Percentiles rank a stretch among this genome's conserved stretches.
Evolutionary conservation across 2,329 filamentous ascomycete genomes (phyloP).

Genomic region (Aspergillus pseudoterreus): DNA sequence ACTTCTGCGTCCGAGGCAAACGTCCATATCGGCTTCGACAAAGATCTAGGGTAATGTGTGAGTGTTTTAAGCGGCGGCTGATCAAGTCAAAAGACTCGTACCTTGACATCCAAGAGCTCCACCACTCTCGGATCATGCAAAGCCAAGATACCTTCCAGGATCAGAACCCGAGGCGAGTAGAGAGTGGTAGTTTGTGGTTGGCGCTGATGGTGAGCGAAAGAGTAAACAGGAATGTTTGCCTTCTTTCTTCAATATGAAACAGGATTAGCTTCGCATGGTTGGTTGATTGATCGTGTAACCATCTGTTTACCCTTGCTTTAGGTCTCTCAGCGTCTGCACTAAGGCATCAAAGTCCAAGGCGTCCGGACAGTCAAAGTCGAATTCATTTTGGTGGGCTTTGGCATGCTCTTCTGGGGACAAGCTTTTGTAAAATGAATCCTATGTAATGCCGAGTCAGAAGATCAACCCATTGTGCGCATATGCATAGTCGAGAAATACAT

Average conservation of each 20-base stretch:
- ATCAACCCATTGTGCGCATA: background rate
- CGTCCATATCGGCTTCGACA: slow-evolving; percentile 91
- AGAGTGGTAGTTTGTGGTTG: slow-evolving; percentile 76
- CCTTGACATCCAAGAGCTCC: slow-evolving; percentile 86
- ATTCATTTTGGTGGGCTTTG: slow-evolving; percentile 83
- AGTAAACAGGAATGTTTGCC: slow-evolving; percentile 91
- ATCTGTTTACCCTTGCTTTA: slow-evolving; percentile 76
- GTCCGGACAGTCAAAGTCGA: slow-evolving; percentile 91
- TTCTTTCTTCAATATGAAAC: slow-evolving; percentile 28
- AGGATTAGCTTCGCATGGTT: slow-evolving; percentile 9
- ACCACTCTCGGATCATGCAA: slow-evolving; percentile 82
- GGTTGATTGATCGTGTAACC: background rate
- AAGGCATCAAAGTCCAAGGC: slow-evolving; percentile 93
- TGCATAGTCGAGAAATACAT: slow-evolving; percentile 20
- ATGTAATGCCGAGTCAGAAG: slow-evolving; percentile 18
- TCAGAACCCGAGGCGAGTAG: slow-evolving; percentile 93
- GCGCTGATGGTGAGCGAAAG: slow-evolving; percentile 85
- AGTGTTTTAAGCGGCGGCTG: slow-evolving; percentile 6
- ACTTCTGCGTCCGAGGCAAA: slow-evolving; percentile 87
- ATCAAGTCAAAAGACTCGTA: slow-evolving; percentile 32
- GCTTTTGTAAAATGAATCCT: slow-evolving; percentile 98
- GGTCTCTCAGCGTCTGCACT: slow-evolving; percentile 71
- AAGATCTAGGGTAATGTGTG: slow-evolving; percentile 61
- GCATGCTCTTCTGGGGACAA: slow-evolving; percentile 73
- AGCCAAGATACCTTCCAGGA: slow-evolving; percentile 94